Evolutionary conservation across 2,329 filamentous ascomycete genomes (phyloP).

Genomic region (Fusarium sp.): DNA sequence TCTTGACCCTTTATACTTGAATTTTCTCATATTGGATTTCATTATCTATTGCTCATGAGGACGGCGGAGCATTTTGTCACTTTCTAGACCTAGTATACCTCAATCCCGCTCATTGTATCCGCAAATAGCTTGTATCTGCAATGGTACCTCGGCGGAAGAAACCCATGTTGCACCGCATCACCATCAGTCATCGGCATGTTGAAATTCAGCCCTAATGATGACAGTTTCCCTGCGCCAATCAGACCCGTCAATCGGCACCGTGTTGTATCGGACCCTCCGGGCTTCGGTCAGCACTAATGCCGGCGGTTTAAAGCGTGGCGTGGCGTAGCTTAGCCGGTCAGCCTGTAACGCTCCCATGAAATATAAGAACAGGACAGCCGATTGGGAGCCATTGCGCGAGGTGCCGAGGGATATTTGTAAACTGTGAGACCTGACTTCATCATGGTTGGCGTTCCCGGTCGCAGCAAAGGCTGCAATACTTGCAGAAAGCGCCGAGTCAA

Average conservation of each 20-base stretch:
- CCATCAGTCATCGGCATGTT: neutral
- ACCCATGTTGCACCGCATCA: neutral
- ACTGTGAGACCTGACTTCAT: neutral
- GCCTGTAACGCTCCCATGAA: neutral
- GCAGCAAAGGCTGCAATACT: slow-evolving; percentile 36
- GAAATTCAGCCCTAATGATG: neutral
- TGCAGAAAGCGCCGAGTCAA: slow-evolving; percentile 31
- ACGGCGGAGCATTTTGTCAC: neutral
- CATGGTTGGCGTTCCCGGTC: slow-evolving; percentile 32
- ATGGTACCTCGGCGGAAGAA: neutral
- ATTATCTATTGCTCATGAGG: neutral
- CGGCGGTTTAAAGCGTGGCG: neutral
- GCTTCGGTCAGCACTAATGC: neutral
- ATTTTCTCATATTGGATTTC: neutral
- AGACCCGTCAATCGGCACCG: neutral
- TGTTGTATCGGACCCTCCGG: neutral
- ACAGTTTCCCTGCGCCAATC: neutral
- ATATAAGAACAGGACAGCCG: neutral
- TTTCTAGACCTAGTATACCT: neutral
- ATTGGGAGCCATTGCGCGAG: neutral
- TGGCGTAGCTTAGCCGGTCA: neutral
- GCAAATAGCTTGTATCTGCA: neutral
- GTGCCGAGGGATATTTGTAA: neutral
- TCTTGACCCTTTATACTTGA: no score
- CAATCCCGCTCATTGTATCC: neutral